Evolutionary conservation across 768 basidiomycete species (phyloP), one percentile per base, ranked within the genome.

Genomic region (Steccherinum ochraceum): DNA sequence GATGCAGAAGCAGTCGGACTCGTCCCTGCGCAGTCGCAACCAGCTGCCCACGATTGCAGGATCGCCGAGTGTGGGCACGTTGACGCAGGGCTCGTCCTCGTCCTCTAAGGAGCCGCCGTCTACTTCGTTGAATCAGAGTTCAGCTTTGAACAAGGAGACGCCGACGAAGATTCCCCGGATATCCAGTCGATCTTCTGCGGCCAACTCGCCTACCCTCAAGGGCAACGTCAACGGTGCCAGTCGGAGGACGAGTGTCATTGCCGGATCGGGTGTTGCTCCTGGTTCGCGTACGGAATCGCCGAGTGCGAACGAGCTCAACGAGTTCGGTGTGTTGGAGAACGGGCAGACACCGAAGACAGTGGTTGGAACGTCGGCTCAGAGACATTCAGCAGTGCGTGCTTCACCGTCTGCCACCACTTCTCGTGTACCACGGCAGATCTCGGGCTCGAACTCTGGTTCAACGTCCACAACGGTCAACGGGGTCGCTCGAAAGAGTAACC

Each of bases 151-250:
- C 4, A 92, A 92, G 67, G 90, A 91, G 62, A 92, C 92, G 0
- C 91, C 91, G 2, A 94, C 91, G 18, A 93, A 92, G 72, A 94
- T 93, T 60, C 91, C 91, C 44, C 87, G 91, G 21, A 93, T 94
- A 39, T 86, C 89, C n/a, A 89, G 89, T 61, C 79, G 86, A 26
- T 83, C 85, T 2, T 88, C 90, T 3, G 81, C 86, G 10, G 78
- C 77, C 48, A 77, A 80, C 44, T 89, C 89, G 5, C 90, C 90
- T 12, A 77, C 85, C 40, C 65, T 80, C 49, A 83, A 83, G 58
- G 71, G 73, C 2, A 35, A 35, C 30, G 16, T 16, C 7, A 63
- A 63, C 35, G 65, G 79, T 47, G 71, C 76, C 7, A 76, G 72
- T 53, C 81, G 86, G 30, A 76, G 91, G 40, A 69, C 80, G n/a